A percentile compares a stretch with the other conserved stretches of the same genome.
Evolutionary conservation across 371 early-diverging fungal species (phyloP).

Genomic region (Lichtheimia ornata): DNA sequence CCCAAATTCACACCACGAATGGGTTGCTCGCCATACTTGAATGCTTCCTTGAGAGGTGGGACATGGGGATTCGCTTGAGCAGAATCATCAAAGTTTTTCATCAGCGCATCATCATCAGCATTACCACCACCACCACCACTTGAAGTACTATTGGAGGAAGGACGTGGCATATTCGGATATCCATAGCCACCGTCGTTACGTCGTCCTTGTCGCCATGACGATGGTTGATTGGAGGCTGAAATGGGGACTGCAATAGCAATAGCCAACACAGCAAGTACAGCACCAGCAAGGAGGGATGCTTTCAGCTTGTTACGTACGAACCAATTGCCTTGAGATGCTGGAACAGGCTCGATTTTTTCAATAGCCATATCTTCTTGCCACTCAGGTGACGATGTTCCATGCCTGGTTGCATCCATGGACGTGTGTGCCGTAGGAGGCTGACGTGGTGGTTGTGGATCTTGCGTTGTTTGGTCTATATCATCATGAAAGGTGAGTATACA

Average conservation of each 20-base stretch:
- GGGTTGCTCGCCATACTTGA: constrained; percentile 49
- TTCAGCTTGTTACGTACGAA: constrained; percentile 7
- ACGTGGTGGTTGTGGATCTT: no score
- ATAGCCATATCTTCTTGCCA: constrained; percentile 2
- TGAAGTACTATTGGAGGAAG: background rate
- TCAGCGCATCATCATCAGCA: background rate
- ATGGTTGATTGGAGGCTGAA: background rate
- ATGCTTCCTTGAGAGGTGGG: constrained; percentile 52
- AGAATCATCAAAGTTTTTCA: constrained; percentile 28
- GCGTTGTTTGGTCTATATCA: no score
- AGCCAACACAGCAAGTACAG: constrained; percentile 1
- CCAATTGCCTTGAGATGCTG: constrained; percentile 9
- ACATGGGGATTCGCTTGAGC: constrained; percentile 35
- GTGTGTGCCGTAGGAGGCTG: no score
- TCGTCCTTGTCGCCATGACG: background rate
- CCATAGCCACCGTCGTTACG: background rate
- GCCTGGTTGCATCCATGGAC: no score
- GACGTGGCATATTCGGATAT: background rate
- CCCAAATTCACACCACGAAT: constrained; percentile 79
- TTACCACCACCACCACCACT: background rate
- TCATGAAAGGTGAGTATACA: no score
- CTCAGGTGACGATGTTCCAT: background rate
- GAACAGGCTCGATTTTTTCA: background rate
- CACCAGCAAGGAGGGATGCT: background rate
- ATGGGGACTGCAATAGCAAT: constrained; percentile 13